Evolutionary conservation across 768 basidiomycete species (phyloP).

Genomic region (Panellus pusillus): DNA sequence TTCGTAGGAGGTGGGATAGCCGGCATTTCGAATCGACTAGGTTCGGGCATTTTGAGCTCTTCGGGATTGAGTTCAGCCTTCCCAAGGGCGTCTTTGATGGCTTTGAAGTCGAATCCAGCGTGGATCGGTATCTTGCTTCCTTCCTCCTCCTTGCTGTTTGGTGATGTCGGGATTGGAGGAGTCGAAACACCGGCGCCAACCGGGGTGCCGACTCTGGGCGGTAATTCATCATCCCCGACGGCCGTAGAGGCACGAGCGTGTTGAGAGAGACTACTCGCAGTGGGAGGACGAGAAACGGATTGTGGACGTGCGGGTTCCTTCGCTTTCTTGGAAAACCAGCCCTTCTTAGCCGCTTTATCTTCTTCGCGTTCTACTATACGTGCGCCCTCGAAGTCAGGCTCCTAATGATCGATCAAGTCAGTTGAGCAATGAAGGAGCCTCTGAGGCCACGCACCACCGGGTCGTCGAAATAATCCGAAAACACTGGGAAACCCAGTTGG

Average conservation of each 20-base stretch:
- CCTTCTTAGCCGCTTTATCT: conserved; percentile 58
- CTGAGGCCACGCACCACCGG: conserved; percentile 67
- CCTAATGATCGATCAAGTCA: conserved; percentile 37
- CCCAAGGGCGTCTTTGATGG: conserved; percentile 72
- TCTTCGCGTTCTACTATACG: conserved; percentile 69
- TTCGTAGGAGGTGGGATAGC: conserved; percentile 38
- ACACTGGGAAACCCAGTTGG: conserved; percentile 92
- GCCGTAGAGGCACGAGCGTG: conserved; percentile 27
- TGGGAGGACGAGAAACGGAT: conserved; percentile 51
- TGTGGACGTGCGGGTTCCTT: conserved; percentile 33
- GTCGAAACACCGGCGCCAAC: conserved; percentile 23
- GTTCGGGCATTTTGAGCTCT: conserved; percentile 32
- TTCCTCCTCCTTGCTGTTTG: conserved; percentile 27
- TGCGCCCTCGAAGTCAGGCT: conserved; percentile 76
- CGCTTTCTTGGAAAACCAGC: conserved; percentile 67
- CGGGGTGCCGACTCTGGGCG: conserved; percentile 55
- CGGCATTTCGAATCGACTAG: conserved; percentile 29
- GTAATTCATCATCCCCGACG: conserved; percentile 62
- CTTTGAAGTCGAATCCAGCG: conserved; percentile 85
- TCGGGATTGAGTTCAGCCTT: conserved; percentile 51
- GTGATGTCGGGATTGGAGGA: conserved; percentile 22
- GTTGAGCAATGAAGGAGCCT: conserved; percentile 5
- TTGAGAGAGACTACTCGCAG: conserved; percentile 38
- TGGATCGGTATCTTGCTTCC: conserved; percentile 54
- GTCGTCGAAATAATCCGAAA: conserved; percentile 94